Evolutionary conservation across 768 basidiomycete species (phyloP), one percentile per base, ranked within the genome.

Genomic region (Mrakia gelida): DNA sequence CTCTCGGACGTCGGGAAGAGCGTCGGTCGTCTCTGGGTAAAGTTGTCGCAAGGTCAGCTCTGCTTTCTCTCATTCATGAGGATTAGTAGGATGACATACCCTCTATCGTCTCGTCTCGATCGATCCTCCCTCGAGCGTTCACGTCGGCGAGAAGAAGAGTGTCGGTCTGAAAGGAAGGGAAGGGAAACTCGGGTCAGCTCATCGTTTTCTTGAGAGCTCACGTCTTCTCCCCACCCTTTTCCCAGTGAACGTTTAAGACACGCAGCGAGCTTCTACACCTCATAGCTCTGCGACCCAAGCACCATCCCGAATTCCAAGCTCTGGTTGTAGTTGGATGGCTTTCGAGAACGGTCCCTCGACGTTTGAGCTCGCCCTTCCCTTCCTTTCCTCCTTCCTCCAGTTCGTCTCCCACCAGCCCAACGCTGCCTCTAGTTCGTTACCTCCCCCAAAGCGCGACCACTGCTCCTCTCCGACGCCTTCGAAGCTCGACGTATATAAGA

Each of bases 11-110:
- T 43, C 76, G 21, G 26, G 68, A 62, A 9, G 76, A 72, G 15
- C 76, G 70, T 38, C 76, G 76, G 70, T 77, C 76, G 30, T 72
- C 72, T 8, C 72, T 73, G 72, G 6, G 2, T 5, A 28, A 72
- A 28, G 10, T 28, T 15, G 28, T 5, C 28, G 49, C 28, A 32
- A 18, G 71, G n/a, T 38, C 28, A 32, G 72, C 23, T 73, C 71
- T 52, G 38, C 30, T 41, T 15, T 73, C 71, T 3, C 28, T 49
- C 43, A 41, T 6, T 10, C 23, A 26, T n/a, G 45, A 34, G 8
- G 30, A 21, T 11, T 16, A 32, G 2, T 23, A 13, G 54, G 11
- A 8, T 6, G 6, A 10, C 72, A 32, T 23, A 41, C 49, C 26
- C 72, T 61, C 54, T 38, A 11, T 73, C 72, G 49, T 54, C 72